phyloP scores from a whole-genome alignment of 371 early-diverging fungal species.

The Rhizopus sp. region DNA sequence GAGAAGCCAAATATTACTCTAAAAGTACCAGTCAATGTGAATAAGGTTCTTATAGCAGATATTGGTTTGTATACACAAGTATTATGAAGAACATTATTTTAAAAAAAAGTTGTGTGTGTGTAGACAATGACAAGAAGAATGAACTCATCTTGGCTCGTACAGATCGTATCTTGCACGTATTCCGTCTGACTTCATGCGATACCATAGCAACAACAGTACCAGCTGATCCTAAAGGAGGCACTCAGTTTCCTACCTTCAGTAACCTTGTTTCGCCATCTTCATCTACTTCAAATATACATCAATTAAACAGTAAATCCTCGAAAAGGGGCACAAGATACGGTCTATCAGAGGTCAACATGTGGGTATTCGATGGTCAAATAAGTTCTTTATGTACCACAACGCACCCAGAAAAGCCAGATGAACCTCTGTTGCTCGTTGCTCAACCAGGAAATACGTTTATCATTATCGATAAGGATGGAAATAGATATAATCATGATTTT shows the following conservation, averaged over 20 bases:
- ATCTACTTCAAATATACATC: slow-evolving; percentile 10
- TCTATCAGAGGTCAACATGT: slow-evolving; percentile 55
- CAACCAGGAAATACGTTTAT: slow-evolving; percentile 66
- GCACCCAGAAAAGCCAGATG: slow-evolving; percentile 43
- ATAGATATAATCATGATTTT: slow-evolving; percentile 52
- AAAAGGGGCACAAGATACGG: slow-evolving; percentile 5
- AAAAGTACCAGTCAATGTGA: slow-evolving; percentile 80
- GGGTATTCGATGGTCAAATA: slow-evolving; percentile 66
- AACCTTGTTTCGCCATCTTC: slow-evolving; percentile 16
- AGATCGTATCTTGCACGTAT: slow-evolving; percentile 80
- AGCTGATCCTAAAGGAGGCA: neutral
- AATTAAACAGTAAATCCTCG: neutral
- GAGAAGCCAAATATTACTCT: slow-evolving; percentile 68
- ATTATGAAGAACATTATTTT: neutral
- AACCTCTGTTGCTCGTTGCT: slow-evolving; percentile 58
- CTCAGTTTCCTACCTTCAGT: neutral
- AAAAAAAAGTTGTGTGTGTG: no score
- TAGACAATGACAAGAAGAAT: slow-evolving; percentile 75
- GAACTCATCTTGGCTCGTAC: slow-evolving; percentile 81
- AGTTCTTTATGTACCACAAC: slow-evolving; percentile 41
- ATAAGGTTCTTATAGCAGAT: slow-evolving; percentile 74
- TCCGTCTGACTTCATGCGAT: slow-evolving; percentile 39
- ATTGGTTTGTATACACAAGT: slow-evolving; percentile 45
- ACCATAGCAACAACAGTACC: neutral
- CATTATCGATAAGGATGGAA: slow-evolving; percentile 59